Evolutionary conservation across 2,329 filamentous ascomycete genomes (phyloP).

Genomic region (Fusarium udum): DNA sequence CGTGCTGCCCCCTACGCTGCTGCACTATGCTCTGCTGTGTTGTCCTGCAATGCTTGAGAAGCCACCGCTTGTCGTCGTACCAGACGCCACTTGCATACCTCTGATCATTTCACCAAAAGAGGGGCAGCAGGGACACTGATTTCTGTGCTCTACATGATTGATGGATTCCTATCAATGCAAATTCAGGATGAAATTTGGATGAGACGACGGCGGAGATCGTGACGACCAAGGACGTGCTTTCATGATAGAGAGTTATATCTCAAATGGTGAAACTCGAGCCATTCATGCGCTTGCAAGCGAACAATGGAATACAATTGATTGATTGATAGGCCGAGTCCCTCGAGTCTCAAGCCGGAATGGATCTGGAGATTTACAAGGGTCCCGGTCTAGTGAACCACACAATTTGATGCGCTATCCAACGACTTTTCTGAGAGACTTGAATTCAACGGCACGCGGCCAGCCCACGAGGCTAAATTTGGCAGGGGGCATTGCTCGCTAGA

Average conservation of each 20-base stretch:
- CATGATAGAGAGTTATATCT: conserved; percentile 18
- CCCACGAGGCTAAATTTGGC: conserved; percentile 44
- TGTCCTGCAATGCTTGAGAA: conserved; percentile 34
- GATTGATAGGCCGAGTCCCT: conserved; percentile 33
- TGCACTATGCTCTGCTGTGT: conserved; percentile 33
- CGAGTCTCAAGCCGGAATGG: conserved; percentile 28
- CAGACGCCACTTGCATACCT: conserved; percentile 31
- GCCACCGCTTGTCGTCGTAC: conserved; percentile 31
- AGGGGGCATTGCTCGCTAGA: conserved; percentile 37
- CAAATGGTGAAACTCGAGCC: conserved; percentile 22
- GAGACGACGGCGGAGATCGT: conserved; percentile 21
- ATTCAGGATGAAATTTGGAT: conserved; percentile 31
- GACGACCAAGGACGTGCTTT: conserved; percentile 19
- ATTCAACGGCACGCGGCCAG: conserved; percentile 42
- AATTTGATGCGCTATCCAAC: conserved; percentile 37
- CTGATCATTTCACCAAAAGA: conserved; percentile 37
- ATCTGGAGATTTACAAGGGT: conserved; percentile 40
- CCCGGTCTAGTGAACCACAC: conserved; percentile 35
- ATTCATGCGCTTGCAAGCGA: conserved; percentile 25
- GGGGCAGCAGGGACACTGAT: conserved; percentile 26
- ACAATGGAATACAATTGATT: conserved; percentile 28
- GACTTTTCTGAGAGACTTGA: conserved; percentile 33
- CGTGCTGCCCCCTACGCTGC: conserved; percentile 13
- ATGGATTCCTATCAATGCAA: conserved; percentile 29
- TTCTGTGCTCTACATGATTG: conserved; percentile 22